Conservation (phyloP, 495 filamentous ascomycete species). For the Hypoxylon trugodes region DNA sequence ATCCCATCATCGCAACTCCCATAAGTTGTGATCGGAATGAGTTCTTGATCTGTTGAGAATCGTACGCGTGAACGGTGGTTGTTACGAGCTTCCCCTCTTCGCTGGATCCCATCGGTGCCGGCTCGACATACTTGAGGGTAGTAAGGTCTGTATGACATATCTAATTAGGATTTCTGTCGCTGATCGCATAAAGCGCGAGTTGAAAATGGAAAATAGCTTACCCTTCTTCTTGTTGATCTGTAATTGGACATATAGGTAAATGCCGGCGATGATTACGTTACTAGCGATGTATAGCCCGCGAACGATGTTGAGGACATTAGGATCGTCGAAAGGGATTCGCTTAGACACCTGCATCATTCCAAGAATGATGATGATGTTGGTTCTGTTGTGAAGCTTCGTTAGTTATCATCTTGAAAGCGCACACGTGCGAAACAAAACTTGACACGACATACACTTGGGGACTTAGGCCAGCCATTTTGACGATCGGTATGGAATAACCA, state of each 20-base stretch:
- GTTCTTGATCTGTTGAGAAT: slow-evolving; percentile 80
- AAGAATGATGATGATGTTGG: slow-evolving; percentile 92
- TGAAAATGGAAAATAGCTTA: slow-evolving; percentile 52
- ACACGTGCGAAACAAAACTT: slow-evolving; percentile 11
- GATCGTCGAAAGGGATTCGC: slow-evolving; percentile 93
- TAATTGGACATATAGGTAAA: slow-evolving; percentile 84
- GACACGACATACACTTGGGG: slow-evolving; percentile 58
- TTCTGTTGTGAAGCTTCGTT: slow-evolving; percentile 60
- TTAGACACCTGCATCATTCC: slow-evolving; percentile 98
- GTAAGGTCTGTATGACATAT: slow-evolving; percentile 75
- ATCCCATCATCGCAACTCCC: slow-evolving; percentile 95
- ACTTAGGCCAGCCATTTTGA: slow-evolving; percentile 59
- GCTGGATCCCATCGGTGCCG: slow-evolving; percentile 85
- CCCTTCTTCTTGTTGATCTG: slow-evolving; percentile 95
- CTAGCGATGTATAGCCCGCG: slow-evolving; percentile 85
- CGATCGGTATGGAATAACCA: slow-evolving; percentile 5
- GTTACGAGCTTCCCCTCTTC: slow-evolving; percentile 96
- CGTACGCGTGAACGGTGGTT: slow-evolving; percentile 94
- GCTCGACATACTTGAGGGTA: slow-evolving; percentile 98
- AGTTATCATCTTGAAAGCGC: slow-evolving; percentile 3
- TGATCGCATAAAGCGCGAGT: background rate
- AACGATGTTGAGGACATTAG: slow-evolving; percentile 81
- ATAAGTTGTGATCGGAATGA: slow-evolving; percentile 88
- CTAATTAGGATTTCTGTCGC: slow-evolving; percentile 17
- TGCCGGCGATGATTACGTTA: slow-evolving; percentile 83